phyloP scores from a whole-genome alignment of 768 basidiomycete species.

The Pulveroboletus sp. region DNA sequence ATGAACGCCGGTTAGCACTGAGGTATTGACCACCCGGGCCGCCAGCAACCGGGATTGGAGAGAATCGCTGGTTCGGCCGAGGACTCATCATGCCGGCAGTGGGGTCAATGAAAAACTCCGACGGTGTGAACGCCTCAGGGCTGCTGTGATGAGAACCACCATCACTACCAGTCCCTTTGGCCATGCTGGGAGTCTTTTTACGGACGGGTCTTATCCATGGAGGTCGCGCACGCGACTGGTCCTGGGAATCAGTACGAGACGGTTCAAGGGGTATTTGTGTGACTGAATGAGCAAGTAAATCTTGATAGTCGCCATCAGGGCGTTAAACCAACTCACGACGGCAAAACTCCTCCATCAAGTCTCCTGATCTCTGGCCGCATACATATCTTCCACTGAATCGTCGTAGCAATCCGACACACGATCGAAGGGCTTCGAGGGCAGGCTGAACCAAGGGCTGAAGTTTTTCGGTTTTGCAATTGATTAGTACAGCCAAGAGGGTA shows the following conservation, averaged over 20 bases:
- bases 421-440: conserved; percentile 78
- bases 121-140: conserved; percentile 61
- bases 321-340: conserved; percentile 48
- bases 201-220: conserved; percentile 89
- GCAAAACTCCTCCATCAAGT: conserved; percentile 94
- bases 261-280: conserved; percentile 85
- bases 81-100: conserved; percentile 19
- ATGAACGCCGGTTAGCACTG: conserved; percentile 18
- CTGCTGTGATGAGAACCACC: conserved; percentile 45
- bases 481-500: conserved; percentile 79
- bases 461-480: conserved; percentile 81
- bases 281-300: conserved; percentile 38
- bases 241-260: conserved; percentile 46
- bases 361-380: conserved; percentile 85
- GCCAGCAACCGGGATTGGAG: conserved; percentile 16
- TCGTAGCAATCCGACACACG: conserved; percentile 81
- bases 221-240: conserved; percentile 50
- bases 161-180: conserved; percentile 43
- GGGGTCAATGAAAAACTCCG: conserved; percentile 59
- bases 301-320: not conserved
- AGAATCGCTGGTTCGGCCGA: conserved; percentile 22
- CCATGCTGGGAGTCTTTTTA: conserved; percentile 57
- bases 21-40: conserved; percentile 22
- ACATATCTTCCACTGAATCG: conserved; percentile 90
- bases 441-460: conserved; percentile 74